A percentile compares a stretch with the other conserved stretches of the same genome.
Conservation (phyloP, 345 rosid genomes). For the Erysimum cheiranthoides region DNA sequence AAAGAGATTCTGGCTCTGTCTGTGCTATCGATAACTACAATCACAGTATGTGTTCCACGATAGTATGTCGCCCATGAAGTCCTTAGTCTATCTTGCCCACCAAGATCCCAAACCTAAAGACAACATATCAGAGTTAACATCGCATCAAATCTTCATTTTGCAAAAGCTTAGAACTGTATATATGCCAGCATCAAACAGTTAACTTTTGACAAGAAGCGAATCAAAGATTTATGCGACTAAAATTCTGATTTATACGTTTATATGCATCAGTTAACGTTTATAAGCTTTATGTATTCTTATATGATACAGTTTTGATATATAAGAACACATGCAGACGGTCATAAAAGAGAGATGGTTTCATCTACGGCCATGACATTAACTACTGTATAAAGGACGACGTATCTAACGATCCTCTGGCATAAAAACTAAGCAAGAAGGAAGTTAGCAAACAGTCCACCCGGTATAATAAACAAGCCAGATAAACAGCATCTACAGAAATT, state of each 20-base stretch:
- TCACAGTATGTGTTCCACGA: constrained; percentile 88
- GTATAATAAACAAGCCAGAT: neutral
- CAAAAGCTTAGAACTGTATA: neutral
- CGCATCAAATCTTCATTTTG: neutral
- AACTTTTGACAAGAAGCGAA: neutral
- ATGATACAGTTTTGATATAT: neutral
- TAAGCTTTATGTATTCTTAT: too few relatives aligned
- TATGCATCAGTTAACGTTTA: constrained; percentile 2
- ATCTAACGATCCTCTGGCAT: neutral
- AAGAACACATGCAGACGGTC: neutral
- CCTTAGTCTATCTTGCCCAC: constrained; percentile 91
- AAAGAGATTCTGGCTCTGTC: constrained; percentile 86
- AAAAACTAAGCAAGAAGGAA: neutral
- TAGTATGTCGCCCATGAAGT: constrained; percentile 97
- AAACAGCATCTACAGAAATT: neutral
- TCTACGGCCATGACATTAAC: neutral
- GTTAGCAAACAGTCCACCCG: neutral
- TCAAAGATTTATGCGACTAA: neutral
- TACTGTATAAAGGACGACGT: neutral
- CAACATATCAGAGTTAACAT: constrained; percentile 13
- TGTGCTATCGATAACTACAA: constrained; percentile 92
- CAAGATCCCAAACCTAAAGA: constrained; percentile 94
- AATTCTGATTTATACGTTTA: neutral
- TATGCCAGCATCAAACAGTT: neutral
- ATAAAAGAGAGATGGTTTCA: constrained; percentile 8